Base-by-base conservation (phyloP, 257 asterid species). In the Petunia axillaris region DNA sequence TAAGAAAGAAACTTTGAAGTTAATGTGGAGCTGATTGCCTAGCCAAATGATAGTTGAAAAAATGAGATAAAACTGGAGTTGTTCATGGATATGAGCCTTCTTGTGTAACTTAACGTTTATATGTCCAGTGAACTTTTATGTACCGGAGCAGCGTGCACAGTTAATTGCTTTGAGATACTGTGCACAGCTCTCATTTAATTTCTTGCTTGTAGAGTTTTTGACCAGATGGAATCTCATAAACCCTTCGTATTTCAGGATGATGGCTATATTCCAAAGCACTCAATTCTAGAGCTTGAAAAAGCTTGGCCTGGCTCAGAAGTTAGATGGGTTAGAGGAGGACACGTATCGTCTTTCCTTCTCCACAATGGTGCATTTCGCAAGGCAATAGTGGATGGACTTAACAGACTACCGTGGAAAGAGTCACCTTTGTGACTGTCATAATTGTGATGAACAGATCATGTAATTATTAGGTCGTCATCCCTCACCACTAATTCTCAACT, bases 301-400 rank as follows among this genome's bases (percentile, higher is more conserved):
- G 99, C 99, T 5, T 95, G 98, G 99, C 98, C 99, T 4, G 98
- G 98, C 64, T 93, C 99, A 6, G 99, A 95, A 87, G 98, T 95
- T 82, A 89, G 98, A 84, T 95, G 98, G 99, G 98, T 95, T 77
- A 89, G 85, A 1, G 97, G 98, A 1, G 99, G 99, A 37, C 99
- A 95, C 16, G 97, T 95, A 0, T 93, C 98, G 4, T 95, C 99
- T 38, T 93, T 92, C 84, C 89, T 95, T 77, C 91, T 95, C 78
- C 99, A 95, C 81, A 89, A 85, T 3, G 93, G 93, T 60, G 87
- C 90, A 81, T 93, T 95, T 57, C 92, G 99, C 60, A 87, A 76
- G 86, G 99, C 99, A 77, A 93, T 95, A 36, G 94, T 89, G 3
- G 98, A 93, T 70, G 93, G 91, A 58, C 94, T 95, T 6, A 67